Conservation (phyloP, 2,329 filamentous ascomycete genomes). For the Madurella mycetomatis region DNA sequence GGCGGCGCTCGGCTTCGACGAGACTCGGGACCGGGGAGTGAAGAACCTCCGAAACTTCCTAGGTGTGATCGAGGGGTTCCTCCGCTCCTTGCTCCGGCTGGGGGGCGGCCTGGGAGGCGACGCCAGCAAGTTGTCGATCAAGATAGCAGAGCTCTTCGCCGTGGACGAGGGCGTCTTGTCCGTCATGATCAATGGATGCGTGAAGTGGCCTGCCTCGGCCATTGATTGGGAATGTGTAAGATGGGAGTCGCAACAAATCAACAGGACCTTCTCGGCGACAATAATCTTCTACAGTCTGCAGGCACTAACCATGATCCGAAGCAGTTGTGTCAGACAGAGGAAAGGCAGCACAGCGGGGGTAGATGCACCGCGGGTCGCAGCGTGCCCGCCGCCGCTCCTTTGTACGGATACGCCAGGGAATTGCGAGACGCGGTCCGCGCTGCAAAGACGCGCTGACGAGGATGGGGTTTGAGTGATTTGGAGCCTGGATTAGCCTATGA, state of each 20-base stretch:
- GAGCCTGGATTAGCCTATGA: slow-evolving; percentile 10
- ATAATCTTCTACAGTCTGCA: not conserved
- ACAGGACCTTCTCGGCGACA: not conserved
- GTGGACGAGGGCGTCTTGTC: slow-evolving; percentile 17
- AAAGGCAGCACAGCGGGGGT: not conserved
- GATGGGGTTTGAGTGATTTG: slow-evolving; percentile 15
- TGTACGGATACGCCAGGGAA: slow-evolving; percentile 4
- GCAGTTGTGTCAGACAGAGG: not conserved
- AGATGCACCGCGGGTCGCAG: not conserved
- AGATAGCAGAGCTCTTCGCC: slow-evolving; percentile 20
- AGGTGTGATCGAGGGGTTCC: slow-evolving; percentile 50
- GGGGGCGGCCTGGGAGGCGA: slow-evolving; percentile 28
- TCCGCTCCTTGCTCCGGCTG: slow-evolving; percentile 39
- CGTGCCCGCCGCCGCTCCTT: not conserved
- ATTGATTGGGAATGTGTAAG: not conserved
- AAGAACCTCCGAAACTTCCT: slow-evolving; percentile 52
- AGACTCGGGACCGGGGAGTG: slow-evolving; percentile 43
- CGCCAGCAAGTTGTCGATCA: slow-evolving; percentile 23
- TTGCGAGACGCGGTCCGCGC: slow-evolving; percentile 24
- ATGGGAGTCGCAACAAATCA: not conserved
- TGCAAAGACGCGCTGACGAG: slow-evolving; percentile 21
- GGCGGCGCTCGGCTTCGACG: slow-evolving; percentile 35
- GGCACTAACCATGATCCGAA: not conserved
- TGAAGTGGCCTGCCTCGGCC: not conserved
- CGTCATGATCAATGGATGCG: slow-evolving; percentile 12